Percentiles rank a stretch among this genome's conserved stretches.
Conservation (phyloP, 495 filamentous ascomycete genomes). For the Penicilliopsis zonata region DNA sequence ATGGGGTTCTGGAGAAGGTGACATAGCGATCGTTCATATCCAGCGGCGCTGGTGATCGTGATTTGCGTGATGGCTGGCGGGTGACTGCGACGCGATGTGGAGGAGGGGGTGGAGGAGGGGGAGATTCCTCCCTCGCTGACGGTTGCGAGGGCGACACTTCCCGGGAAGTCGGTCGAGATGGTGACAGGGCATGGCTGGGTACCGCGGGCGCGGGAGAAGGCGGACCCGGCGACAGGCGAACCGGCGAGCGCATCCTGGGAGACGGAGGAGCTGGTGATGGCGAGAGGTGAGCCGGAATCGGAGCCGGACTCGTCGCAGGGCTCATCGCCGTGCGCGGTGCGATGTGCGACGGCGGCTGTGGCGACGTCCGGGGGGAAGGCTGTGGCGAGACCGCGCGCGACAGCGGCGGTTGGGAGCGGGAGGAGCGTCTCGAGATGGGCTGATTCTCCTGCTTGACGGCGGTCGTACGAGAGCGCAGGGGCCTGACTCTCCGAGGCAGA, state of each 20-base stretch:
- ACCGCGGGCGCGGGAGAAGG: slow-evolving; percentile 21
- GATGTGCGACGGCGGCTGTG: neutral
- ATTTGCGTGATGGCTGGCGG: slow-evolving; percentile 11
- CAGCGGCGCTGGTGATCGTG: slow-evolving; percentile 26
- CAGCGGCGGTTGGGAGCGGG: slow-evolving; percentile 6
- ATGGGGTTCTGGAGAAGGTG: slow-evolving; percentile 40
- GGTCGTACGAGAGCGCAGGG: slow-evolving; percentile 27
- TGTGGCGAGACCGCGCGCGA: slow-evolving; percentile 17
- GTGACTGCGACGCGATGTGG: slow-evolving; percentile 18
- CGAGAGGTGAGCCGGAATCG: slow-evolving; percentile 2
- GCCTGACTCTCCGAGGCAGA: slow-evolving; percentile 20
- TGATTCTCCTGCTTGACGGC: slow-evolving; percentile 24
- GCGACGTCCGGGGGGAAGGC: slow-evolving; percentile 2
- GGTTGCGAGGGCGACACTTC: slow-evolving; percentile 16
- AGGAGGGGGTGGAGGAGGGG: slow-evolving; percentile 23
- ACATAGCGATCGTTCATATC: slow-evolving; percentile 39
- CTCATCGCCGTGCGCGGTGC: slow-evolving; percentile 2
- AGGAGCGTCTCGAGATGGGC: slow-evolving; percentile 20
- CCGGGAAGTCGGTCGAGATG: slow-evolving; percentile 18
- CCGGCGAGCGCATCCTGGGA: neutral
- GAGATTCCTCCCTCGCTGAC: slow-evolving; percentile 28
- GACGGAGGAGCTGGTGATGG: too few species aligned
- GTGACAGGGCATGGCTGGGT: slow-evolving; percentile 13
- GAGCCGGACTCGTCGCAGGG: too few species aligned
- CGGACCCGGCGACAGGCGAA: slow-evolving; percentile 13